These are phyloP conservation scores for Phytophthora syringae DNA, from an alignment of 352 stramenopile genomes.

Conservation along the genomic window DNA sequence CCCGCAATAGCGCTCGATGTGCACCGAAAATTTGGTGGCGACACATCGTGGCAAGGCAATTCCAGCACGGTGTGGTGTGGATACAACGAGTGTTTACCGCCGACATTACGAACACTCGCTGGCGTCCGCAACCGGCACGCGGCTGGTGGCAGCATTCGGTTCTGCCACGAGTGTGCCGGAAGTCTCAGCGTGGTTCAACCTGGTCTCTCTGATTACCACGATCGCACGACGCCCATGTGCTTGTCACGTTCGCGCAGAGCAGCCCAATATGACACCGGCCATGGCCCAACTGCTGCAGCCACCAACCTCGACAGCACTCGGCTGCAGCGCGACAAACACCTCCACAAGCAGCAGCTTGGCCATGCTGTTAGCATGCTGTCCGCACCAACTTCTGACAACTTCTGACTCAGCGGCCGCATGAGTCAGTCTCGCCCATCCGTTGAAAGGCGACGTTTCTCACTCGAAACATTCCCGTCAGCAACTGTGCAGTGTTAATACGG, in stretches of 20 bases:
- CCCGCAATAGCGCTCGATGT: conserved; percentile 14
- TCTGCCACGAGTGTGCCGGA: conserved; percentile 1
- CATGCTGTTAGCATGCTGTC: too few species aligned
- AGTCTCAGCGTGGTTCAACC: conserved; percentile 4
- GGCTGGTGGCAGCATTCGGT: not conserved
- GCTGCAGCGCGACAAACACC: too few species aligned
- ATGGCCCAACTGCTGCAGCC: not conserved
- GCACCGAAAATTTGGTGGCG: conserved; percentile 31
- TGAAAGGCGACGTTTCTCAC: conserved; percentile 9
- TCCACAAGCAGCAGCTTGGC: conserved; percentile 5
- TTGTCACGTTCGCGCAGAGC: conserved; percentile 16
- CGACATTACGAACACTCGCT: too few species aligned
- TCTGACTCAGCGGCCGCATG: conserved; percentile 26
- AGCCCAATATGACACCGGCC: conserved; percentile 5
- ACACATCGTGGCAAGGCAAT: not conserved
- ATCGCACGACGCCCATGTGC: conserved; percentile 24
- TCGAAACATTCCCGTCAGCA: conserved; percentile 31
- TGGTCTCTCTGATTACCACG: conserved; percentile 6
- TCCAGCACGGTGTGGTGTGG: not conserved
- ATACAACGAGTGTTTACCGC: too few species aligned
- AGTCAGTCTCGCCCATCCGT: conserved; percentile 21
- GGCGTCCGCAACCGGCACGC: not conserved
- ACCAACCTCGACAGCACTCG: not conserved
- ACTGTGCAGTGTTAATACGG: conserved; percentile 5
- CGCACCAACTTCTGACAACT: not conserved